phyloP scores from a whole-genome alignment of 225 moss, liverwort and hornwort species.

The Takakia lepidozioides region DNA sequence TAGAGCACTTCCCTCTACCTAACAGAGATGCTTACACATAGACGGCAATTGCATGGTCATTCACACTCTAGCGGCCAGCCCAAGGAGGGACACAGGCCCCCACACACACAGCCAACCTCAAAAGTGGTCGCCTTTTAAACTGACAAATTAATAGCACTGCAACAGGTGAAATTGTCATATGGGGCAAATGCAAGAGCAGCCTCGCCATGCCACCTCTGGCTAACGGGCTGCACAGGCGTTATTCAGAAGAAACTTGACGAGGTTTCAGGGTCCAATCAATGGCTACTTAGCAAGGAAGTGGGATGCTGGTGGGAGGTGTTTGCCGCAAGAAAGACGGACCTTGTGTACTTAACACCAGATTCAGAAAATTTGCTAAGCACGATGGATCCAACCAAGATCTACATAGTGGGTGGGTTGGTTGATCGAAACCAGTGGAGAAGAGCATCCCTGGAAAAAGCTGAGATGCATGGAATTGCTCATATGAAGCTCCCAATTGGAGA shows the following conservation, averaged over 20 bases:
- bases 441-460: conserved; percentile 36
- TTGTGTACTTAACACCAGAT: conserved; percentile 49
- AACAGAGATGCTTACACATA: too few species aligned
- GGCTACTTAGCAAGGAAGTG: conserved; percentile 39
- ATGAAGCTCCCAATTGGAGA: conserved; percentile 50
- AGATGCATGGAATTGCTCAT: conserved; percentile 29
- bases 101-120: too few species aligned
- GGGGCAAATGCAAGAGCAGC: conserved; percentile 31
- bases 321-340: conserved; percentile 25
- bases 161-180: conserved; percentile 44
- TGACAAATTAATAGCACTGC: neutral
- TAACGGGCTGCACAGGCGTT: conserved; percentile 30
- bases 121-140: too few species aligned
- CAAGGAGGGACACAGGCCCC: too few species aligned
- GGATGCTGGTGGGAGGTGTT: conserved; percentile 33
- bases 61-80: too few species aligned
- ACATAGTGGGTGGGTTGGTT: conserved; percentile 46
- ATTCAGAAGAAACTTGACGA: conserved; percentile 26
- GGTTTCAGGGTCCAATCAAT: conserved; percentile 35
- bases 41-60: too few species aligned
- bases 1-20: too few species aligned
- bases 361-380: conserved; percentile 26
- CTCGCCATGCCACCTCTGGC: conserved; percentile 24
- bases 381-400: conserved; percentile 26
- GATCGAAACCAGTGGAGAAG: conserved; percentile 49